These are phyloP conservation scores for Cardamine resedifolia DNA, from an alignment of 345 rosid species.

Conservation along the genomic window DNA sequence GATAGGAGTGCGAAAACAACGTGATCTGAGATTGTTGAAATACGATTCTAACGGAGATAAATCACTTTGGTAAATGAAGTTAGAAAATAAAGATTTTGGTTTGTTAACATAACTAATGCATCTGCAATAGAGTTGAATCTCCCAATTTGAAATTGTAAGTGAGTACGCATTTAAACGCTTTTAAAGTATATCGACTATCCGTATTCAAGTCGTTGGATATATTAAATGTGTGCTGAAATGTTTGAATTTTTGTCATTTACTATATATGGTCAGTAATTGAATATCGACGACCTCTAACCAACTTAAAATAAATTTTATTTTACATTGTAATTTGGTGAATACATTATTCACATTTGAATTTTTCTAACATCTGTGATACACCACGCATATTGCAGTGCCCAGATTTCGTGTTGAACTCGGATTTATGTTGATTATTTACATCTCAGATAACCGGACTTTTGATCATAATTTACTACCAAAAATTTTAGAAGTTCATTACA, in stretches of 20 bases:
- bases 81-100: constrained; percentile 23
- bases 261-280: not conserved
- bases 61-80: constrained; percentile 30
- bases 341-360: not conserved
- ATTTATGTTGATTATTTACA: not conserved
- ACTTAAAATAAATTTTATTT: not conserved
- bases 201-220: not conserved
- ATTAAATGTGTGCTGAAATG: not conserved
- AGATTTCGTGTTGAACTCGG: no score
- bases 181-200: not conserved
- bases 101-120: not conserved
- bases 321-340: not conserved
- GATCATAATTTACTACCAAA: not conserved
- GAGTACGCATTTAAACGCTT: not conserved
- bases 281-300: not conserved
- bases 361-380: not conserved
- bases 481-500: not conserved
- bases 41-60: constrained; percentile 24
- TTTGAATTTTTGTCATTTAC: not conserved
- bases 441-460: not conserved
- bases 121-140: not conserved
- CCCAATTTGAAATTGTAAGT: no score
- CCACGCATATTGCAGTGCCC: not conserved
- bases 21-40: constrained; percentile 52
- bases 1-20: constrained; percentile 55